Conservation (phyloP, 192 early-diverging fungal species). For the Lunasporangiospora selenospora region DNA sequence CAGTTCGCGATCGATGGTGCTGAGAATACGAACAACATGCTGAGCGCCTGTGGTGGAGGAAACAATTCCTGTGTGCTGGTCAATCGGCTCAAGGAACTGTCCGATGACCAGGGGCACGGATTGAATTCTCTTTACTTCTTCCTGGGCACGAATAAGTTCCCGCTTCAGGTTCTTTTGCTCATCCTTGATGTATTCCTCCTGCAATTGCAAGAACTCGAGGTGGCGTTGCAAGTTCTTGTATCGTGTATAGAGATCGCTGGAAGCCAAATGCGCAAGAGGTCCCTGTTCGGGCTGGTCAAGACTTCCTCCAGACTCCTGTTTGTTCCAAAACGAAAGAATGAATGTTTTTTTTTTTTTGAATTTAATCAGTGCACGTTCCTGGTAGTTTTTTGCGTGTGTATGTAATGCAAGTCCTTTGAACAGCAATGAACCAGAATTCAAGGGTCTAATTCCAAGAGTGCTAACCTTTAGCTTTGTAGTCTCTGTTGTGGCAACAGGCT, state of each 20-base stretch:
- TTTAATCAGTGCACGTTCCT: too few relatives aligned
- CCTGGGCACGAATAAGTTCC: constrained; percentile 93
- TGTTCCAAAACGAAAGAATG: too few relatives aligned
- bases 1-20: constrained; percentile 96
- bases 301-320: constrained; percentile 9
- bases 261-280: constrained; percentile 67
- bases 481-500: constrained; percentile 14
- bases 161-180: constrained; percentile 97
- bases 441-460: too few relatives aligned
- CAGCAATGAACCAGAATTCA: too few relatives aligned
- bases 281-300: constrained; percentile 38
- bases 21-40: constrained; percentile 93
- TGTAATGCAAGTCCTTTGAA: too few relatives aligned
- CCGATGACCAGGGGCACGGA: constrained; percentile 98
- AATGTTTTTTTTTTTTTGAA: too few relatives aligned
- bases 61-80: constrained; percentile 96
- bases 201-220: constrained; percentile 93
- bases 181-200: constrained; percentile 99
- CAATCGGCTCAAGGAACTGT: constrained; percentile 98
- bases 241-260: constrained; percentile 90
- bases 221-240: constrained; percentile 95
- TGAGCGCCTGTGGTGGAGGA: constrained; percentile 92
- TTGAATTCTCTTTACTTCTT: constrained; percentile 98
- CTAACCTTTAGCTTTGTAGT: constrained; percentile 26
- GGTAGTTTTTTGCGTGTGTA: too few relatives aligned